phyloP scores from a whole-genome alignment of 2,329 filamentous ascomycete genomes.

The Pseudogymnoascus sp. region DNA sequence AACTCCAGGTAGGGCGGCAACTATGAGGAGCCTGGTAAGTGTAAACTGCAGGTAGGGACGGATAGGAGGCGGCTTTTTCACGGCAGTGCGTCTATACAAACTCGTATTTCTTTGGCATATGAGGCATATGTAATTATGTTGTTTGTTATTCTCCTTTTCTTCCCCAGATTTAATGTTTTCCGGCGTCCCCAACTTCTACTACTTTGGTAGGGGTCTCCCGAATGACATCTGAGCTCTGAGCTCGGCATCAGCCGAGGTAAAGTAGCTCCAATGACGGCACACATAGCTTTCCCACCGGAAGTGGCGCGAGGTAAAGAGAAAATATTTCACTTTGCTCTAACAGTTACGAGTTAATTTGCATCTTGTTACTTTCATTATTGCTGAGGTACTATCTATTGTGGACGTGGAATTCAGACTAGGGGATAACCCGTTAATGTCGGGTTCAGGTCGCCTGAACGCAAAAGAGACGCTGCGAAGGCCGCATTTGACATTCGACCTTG shows the following conservation, averaged over 20 bases:
- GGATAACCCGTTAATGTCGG: not conserved
- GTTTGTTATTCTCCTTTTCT: not conserved
- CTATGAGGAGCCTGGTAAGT: not conserved
- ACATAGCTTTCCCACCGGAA: not conserved
- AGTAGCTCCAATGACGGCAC: constrained; percentile 2
- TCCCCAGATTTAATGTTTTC: not conserved
- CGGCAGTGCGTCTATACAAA: not conserved
- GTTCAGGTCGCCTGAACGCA: not conserved
- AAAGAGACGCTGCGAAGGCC: not conserved
- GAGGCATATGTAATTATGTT: not conserved
- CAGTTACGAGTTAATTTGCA: not conserved
- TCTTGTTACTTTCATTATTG: not conserved
- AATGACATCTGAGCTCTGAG: not conserved
- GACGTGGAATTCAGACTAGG: not conserved
- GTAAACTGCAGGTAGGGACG: not conserved
- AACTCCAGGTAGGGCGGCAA: not conserved
- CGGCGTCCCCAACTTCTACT: not conserved
- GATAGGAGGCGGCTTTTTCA: not conserved
- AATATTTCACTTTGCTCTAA: constrained; percentile 29
- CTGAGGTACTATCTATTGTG: not conserved
- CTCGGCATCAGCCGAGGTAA: not conserved
- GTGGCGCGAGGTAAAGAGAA: not conserved
- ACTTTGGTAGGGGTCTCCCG: not conserved
- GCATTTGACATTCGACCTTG: not conserved
- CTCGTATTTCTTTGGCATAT: not conserved